phyloP scores from a whole-genome alignment of 805 yeast genomes.

The Yarrowia bubula region DNA sequence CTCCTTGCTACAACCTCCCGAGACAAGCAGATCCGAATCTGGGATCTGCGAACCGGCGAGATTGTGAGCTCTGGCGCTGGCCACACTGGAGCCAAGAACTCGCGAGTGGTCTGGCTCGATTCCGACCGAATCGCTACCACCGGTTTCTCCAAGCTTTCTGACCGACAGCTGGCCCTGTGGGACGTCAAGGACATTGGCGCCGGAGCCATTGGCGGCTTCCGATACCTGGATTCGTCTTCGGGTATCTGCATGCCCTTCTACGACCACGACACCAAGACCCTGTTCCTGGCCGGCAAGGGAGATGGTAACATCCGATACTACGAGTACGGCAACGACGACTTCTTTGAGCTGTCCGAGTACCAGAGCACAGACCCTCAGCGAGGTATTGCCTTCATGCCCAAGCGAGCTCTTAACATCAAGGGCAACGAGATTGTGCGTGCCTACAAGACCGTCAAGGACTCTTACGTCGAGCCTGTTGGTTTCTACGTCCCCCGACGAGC shows the following conservation, averaged over 20 bases:
- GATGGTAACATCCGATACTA: constrained; percentile 95
- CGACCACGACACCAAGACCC: constrained; percentile 74
- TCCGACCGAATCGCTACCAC: constrained; percentile 84
- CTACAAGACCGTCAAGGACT: constrained; percentile 85
- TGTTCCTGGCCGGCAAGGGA: constrained; percentile 94
- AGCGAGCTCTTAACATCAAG: constrained; percentile 68
- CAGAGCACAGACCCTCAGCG: constrained; percentile 91
- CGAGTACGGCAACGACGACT: constrained; percentile 81
- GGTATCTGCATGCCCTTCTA: constrained; percentile 91
- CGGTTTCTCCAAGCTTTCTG: constrained; percentile 88
- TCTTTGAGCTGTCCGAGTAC: constrained; percentile 83
- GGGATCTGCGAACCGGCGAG: constrained; percentile 81
- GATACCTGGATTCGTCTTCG: constrained; percentile 81
- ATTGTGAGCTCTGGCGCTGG: constrained; percentile 81
- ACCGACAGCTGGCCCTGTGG: constrained; percentile 96
- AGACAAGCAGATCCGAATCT: constrained; percentile 84
- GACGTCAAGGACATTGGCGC: constrained; percentile 66
- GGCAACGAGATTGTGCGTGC: constrained; percentile 82
- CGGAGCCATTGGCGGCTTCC: constrained; percentile 89
- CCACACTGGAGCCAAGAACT: constrained; percentile 88
- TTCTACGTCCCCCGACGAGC: constrained; percentile 92
- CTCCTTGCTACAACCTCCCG: constrained; percentile 84
- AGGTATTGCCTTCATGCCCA: constrained; percentile 90
- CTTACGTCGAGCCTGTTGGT: constrained; percentile 82
- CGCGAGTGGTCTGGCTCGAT: constrained; percentile 84